Percentiles rank a stretch among this genome's conserved stretches.
These are phyloP conservation scores for Claviceps pusilla DNA, from an alignment of 2,329 filamentous ascomycete species.

Conservation along the genomic window DNA sequence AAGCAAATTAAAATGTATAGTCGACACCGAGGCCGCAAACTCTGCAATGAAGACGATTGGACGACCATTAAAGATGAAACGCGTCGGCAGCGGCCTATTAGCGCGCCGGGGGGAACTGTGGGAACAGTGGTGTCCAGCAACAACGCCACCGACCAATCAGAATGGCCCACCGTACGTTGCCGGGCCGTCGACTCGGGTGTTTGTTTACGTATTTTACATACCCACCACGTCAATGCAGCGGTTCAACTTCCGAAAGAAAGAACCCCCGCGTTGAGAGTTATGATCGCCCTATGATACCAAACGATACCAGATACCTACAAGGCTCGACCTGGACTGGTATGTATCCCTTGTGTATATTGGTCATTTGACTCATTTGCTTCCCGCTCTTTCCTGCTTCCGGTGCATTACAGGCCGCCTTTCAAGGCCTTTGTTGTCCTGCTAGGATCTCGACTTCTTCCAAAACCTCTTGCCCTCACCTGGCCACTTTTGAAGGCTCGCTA, in stretches of 20 bases:
- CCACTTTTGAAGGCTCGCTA: too few species aligned
- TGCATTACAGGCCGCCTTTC: not conserved
- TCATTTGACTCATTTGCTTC: not conserved
- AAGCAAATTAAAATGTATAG: not conserved
- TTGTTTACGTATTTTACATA: slow-evolving; percentile 10
- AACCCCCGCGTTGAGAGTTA: slow-evolving; percentile 10
- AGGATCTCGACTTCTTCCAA: too few species aligned
- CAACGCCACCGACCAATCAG: not conserved
- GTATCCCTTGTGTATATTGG: not conserved
- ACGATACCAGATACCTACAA: not conserved
- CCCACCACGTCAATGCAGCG: slow-evolving; percentile 3
- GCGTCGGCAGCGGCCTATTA: not conserved
- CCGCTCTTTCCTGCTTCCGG: not conserved
- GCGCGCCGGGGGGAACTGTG: not conserved
- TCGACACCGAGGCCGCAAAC: not conserved
- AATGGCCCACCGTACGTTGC: slow-evolving; percentile 7
- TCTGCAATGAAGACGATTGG: not conserved
- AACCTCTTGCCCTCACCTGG: too few species aligned
- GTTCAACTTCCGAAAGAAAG: slow-evolving; percentile 1
- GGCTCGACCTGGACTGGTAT: not conserved
- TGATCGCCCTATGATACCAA: not conserved
- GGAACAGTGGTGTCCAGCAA: not conserved
- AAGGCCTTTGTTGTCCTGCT: too few species aligned
- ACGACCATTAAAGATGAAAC: not conserved
- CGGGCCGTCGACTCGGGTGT: slow-evolving; percentile 9